Base-by-base conservation (phyloP, 2,329 filamentous ascomycete genomes). In the Diaporthe destruens region DNA sequence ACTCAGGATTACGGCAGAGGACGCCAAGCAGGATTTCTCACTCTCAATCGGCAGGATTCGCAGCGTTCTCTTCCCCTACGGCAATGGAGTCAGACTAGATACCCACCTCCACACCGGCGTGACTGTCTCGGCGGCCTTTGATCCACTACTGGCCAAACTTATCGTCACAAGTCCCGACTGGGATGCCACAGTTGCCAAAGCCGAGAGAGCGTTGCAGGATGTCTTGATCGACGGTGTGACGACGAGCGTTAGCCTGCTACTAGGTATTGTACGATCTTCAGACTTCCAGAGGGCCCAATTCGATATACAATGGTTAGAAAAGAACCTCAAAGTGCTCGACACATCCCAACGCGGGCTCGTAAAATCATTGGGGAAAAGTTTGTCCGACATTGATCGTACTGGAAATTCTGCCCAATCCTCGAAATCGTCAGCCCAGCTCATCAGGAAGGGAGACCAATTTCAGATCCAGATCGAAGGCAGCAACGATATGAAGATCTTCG, bases 31-130 rank as follows among this genome's bases (percentile, higher is more conserved):
- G 53, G 81, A 86, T 65, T 91, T 88, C 80, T 83, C 88, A 0
- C 80, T 92, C 2, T 89, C 88, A 44, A 88, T 91, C 59, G 90
- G 90, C 47, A 90, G 89, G 71, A 86, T 91, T 20, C 84, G 82
- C 0, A 82, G 84, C 0, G 88, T 89, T 59, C 80, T 82, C 9
- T 86, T 91, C 3, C 89, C 90, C 0, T 81, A 80, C 1, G 89
- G 90, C 1, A 87, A 90, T 74, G 89, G 90, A 0, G 81, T 90
- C 16, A 80, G 89, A 25, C 82, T 90, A 3, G 89, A 91, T 74
- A 90, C 87, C 0, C 85, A 89, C 74, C 79, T 91, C 1, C 80
- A 84, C n/a, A 78, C 79, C 14, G 80, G 81, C 1, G 80, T 81
- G 1, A 78, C 88, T 6, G 82, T 91, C 0, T 85, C 85, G 0